A percentile compares a stretch with the other conserved stretches of the same genome.
These are phyloP conservation scores for Cutaneotrichosporon sp. DNA, from an alignment of 1,284 basidiomycete species.

Conservation along the genomic window DNA sequence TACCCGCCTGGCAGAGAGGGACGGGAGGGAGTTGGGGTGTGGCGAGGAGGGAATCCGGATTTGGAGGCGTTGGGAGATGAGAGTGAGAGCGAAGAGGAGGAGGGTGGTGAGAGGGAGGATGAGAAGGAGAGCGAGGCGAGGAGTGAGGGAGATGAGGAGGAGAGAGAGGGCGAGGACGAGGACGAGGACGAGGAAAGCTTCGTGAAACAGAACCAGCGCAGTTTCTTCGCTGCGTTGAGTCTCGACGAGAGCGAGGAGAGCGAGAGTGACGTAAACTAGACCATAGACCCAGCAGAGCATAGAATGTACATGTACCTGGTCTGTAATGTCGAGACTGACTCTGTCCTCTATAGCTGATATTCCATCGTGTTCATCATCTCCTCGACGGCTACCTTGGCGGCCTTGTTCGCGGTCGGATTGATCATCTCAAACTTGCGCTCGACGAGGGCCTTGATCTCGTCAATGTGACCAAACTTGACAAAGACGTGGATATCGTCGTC, in stretches of 20 bases:
- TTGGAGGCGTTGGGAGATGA: constrained; percentile 36
- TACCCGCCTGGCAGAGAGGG: constrained; percentile 59
- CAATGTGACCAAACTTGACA: constrained; percentile 39
- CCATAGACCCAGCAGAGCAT: not conserved
- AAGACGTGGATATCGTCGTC: constrained; percentile 43
- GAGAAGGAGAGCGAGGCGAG: constrained; percentile 72
- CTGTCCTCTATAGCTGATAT: too few relatives aligned
- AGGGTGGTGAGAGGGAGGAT: constrained; percentile 71
- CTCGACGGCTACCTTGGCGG: too few relatives aligned
- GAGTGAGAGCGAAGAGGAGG: constrained; percentile 70
- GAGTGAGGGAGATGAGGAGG: constrained; percentile 45
- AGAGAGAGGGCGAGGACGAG: constrained; percentile 5
- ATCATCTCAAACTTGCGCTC: too few relatives aligned
- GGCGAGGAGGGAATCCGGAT: constrained; percentile 15
- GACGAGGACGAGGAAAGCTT: constrained; percentile 23
- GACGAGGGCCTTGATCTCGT: constrained; percentile 27
- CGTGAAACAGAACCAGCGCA: constrained; percentile 16
- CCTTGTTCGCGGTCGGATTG: too few relatives aligned
- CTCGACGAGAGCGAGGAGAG: constrained; percentile 1
- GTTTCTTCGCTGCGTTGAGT: constrained; percentile 23
- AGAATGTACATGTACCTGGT: not conserved
- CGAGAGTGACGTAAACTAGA: constrained; percentile 7
- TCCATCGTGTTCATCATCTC: too few relatives aligned
- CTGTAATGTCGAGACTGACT: too few relatives aligned
- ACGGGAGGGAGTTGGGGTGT: constrained; percentile 15